Evolutionary conservation across 2,329 filamentous ascomycete species (phyloP).

Genomic region (Colletotrichum australisinense): DNA sequence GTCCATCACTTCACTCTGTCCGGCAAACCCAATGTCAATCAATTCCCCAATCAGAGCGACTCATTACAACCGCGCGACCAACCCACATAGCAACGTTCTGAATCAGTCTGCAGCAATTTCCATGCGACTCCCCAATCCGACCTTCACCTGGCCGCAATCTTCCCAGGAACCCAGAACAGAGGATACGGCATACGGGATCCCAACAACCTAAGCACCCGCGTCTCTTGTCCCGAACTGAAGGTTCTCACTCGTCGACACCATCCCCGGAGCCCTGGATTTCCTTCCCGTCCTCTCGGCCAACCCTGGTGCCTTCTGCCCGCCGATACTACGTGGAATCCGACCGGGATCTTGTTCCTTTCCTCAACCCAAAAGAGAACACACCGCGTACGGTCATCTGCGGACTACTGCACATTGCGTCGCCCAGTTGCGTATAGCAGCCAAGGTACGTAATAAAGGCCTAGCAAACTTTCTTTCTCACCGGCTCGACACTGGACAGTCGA

Average conservation of each 20-base stretch:
- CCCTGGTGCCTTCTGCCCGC: neutral
- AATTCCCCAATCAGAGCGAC: constrained; percentile 23
- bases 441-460: constrained; percentile 6
- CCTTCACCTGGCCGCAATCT: neutral
- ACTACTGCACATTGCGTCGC: neutral
- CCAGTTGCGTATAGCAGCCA: neutral
- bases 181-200: neutral
- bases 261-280: constrained; percentile 19
- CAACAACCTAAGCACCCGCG: neutral
- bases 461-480: constrained; percentile 25
- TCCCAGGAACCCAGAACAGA: neutral
- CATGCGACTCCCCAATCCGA: neutral
- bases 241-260: neutral
- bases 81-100: neutral
- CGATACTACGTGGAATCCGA: constrained; percentile 3
- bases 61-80: constrained; percentile 13
- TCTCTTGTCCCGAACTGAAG: neutral
- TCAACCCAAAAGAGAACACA: neutral
- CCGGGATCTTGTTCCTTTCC: constrained; percentile 8
- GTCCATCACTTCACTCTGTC: constrained; percentile 12
- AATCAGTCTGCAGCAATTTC: neutral
- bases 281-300: constrained; percentile 13
- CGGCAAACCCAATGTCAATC: constrained; percentile 26
- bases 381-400: neutral
- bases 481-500: neutral